Evolutionary conservation across 176 grass and related monocot genomes (phyloP).

Genomic region (Musa acuminata): DNA sequence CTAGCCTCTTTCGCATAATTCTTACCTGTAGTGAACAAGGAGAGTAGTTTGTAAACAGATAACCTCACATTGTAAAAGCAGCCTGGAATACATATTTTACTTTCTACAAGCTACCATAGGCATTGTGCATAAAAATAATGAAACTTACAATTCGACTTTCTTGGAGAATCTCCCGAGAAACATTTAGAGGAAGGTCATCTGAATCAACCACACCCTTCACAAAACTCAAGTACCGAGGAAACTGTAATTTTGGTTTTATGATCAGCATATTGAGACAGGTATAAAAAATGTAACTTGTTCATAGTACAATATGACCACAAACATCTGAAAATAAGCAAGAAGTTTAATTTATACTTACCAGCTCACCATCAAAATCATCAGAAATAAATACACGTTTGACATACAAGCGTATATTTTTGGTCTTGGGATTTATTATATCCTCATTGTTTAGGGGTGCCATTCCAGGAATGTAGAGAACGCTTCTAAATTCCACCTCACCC

Average conservation of each 20-base stretch:
- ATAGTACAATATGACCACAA: background rate
- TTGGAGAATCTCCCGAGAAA: conserved; percentile 94
- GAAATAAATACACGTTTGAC: conserved; percentile 94
- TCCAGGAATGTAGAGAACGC: conserved; percentile 83
- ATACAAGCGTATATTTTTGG: conserved; percentile 81
- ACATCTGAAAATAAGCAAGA: background rate
- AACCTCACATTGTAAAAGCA: background rate
- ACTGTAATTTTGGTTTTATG: conserved; percentile 34
- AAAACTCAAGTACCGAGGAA: conserved; percentile 90
- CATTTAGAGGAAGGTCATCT: conserved; percentile 86
- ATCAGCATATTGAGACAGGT: conserved; percentile 9
- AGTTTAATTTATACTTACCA: conserved; percentile 32
- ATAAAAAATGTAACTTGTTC: background rate
- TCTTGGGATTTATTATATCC: conserved; percentile 81
- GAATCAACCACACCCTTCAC: conserved; percentile 88
- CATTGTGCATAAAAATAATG: background rate
- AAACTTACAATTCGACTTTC: conserved; percentile 88
- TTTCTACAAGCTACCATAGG: background rate
- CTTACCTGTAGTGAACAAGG: conserved; percentile 40
- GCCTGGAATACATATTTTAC: background rate
- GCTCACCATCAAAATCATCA: conserved; percentile 80
- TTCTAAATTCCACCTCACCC: conserved; percentile 94
- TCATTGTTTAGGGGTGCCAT: conserved; percentile 88
- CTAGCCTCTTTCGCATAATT: conserved; percentile 93
- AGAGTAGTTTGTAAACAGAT: background rate